Percentiles rank a stretch among this genome's conserved stretches.
Evolutionary conservation across 2,329 filamentous ascomycete species (phyloP).

Genomic region (Cercospora berteroae): DNA sequence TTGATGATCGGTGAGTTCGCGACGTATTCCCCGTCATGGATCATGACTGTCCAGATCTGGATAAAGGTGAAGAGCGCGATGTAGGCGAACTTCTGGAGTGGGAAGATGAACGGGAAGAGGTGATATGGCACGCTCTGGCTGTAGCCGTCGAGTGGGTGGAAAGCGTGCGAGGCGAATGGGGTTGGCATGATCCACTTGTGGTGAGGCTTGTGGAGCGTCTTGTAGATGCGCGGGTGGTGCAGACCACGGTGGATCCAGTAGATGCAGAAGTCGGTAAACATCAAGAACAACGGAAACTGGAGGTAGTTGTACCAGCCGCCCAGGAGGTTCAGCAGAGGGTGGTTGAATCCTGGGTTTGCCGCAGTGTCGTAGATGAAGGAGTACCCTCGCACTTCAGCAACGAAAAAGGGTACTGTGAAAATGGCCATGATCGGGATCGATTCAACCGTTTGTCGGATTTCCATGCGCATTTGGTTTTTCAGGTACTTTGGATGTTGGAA

Average conservation of each 20-base stretch:
- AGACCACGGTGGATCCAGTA: slow-evolving; percentile 88
- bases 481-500: slow-evolving; percentile 90
- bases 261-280: slow-evolving; percentile 86
- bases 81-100: slow-evolving; percentile 86
- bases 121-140: slow-evolving; percentile 89
- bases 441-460: slow-evolving; percentile 75
- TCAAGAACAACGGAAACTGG: slow-evolving; percentile 84
- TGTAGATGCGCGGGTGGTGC: slow-evolving; percentile 80
- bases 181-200: slow-evolving; percentile 99
- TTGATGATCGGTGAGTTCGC: slow-evolving; percentile 90
- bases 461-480: slow-evolving; percentile 84
- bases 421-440: slow-evolving; percentile 81
- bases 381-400: slow-evolving; percentile 78
- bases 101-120: slow-evolving; percentile 87
- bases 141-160: slow-evolving; percentile 91
- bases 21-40: slow-evolving; percentile 92
- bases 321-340: slow-evolving; percentile 32
- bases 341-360: slow-evolving; percentile 30
- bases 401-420: slow-evolving; percentile 77
- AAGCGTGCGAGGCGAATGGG: slow-evolving; percentile 86
- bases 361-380: slow-evolving; percentile 80
- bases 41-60: slow-evolving; percentile 96
- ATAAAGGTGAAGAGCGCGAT: slow-evolving; percentile 85
- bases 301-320: slow-evolving; percentile 64
- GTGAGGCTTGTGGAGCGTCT: slow-evolving; percentile 89